A percentile compares a stretch with the other conserved stretches of the same genome.
These are phyloP conservation scores for Aphanomyces euteiches DNA, from an alignment of 352 stramenopile species.

Conservation along the genomic window DNA sequence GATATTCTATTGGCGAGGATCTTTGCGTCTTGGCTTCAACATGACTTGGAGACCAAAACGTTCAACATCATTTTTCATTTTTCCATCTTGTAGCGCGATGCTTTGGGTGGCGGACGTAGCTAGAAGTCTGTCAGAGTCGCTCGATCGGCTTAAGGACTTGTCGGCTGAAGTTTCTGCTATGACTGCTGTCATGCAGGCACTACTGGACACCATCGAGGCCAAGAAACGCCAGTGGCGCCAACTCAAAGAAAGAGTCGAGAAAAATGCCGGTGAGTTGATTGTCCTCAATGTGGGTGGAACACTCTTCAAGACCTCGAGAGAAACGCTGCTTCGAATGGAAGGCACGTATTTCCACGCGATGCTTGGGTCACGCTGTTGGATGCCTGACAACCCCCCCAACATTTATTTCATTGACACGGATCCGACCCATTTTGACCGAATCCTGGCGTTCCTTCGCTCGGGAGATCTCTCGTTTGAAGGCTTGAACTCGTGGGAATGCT, in stretches of 20 bases:
- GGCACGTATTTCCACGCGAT: slow-evolving; percentile 31
- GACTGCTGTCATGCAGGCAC: slow-evolving; percentile 9
- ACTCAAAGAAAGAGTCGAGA: background rate
- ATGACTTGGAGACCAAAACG: no score
- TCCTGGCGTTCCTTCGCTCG: slow-evolving; percentile 29
- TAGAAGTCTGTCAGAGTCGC: slow-evolving; percentile 3
- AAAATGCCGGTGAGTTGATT: slow-evolving; percentile 20
- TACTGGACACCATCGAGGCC: slow-evolving; percentile 18
- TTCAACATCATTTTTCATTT: no score
- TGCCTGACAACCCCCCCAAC: slow-evolving; percentile 1
- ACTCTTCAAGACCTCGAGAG: slow-evolving; percentile 26
- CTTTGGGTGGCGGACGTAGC: no score
- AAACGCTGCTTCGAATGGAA: slow-evolving; percentile 26
- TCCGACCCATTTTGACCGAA: slow-evolving; percentile 27
- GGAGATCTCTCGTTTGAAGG: slow-evolving; percentile 29
- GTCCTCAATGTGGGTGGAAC: slow-evolving; percentile 26
- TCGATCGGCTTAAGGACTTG: slow-evolving; percentile 26
- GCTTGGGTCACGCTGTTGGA: slow-evolving; percentile 24
- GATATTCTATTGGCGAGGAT: no score
- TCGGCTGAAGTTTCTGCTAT: slow-evolving; percentile 18
- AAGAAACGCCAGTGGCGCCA: slow-evolving; percentile 18
- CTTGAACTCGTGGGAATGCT: slow-evolving; percentile 1
- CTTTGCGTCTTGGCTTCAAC: no score
- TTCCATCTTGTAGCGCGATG: no score
- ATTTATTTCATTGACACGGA: slow-evolving; percentile 31